Base-by-base conservation (phyloP, 192 early-diverging fungal species). In the Podila minutissima region DNA sequence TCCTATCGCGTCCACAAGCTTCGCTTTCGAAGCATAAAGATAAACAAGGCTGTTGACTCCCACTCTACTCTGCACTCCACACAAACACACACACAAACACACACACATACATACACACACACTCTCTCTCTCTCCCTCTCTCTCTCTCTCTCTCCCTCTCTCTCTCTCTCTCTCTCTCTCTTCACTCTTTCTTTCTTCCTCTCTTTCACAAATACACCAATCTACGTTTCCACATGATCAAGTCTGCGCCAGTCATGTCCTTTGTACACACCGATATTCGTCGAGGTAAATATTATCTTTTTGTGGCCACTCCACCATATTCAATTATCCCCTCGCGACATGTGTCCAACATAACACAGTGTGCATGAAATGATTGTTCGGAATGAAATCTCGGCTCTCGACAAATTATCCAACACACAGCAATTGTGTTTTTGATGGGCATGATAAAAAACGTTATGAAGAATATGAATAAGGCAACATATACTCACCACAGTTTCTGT, bases 251-350 rank as follows among this genome's bases (percentile, higher is more conserved):
- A 26, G 63, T 26, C 57, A 71, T 77, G 75, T 71, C 75, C 62
- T 64, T 78, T 24, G 60, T 67, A 15, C 41, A 15, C 41, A 64
- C 60, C 13, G 69, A 72, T 35, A 64, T 79, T 38, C 69, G 70
- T 37, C 61, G 69, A 67, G 75, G 75, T 79, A 68, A 72, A 58
- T 55, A 61, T 29, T n/a, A n/a, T n/a, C n/a, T n/a, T 6, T 26
- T 17, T 24, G 6, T 31, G 3, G 9, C 35, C 10, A 37, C 35
- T 37, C 35, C 10, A 33, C 7, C 51, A 48, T 66, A 28, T 1
- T 1, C 48, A 9, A 2, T 5, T 37, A 15, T 8, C 5, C 33
- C 51, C 50, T 33, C 12, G 2, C 19, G 13, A 17, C 11, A 28
- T 37, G 10, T 58, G 20, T 24, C 26, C 57, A 29, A 28, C 57